These are phyloP conservation scores for Botrytis tulipae DNA, from an alignment of 2,329 filamentous ascomycete genomes.

Conservation along the genomic window DNA sequence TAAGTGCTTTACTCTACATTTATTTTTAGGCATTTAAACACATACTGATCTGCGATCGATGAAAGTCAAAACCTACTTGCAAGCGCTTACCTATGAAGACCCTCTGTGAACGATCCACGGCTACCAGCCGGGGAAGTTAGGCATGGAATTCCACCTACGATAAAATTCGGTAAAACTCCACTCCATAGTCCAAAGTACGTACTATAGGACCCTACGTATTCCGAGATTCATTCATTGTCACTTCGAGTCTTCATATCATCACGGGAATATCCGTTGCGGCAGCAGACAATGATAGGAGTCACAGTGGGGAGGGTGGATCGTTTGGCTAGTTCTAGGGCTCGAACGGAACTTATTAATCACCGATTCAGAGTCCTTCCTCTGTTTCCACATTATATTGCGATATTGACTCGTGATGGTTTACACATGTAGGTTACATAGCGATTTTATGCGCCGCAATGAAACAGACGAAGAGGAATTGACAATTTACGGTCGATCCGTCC, in stretches of 20 bases:
- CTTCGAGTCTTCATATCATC: background rate
- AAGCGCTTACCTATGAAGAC: slow-evolving; percentile 1
- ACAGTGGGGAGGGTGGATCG: slow-evolving; percentile 7
- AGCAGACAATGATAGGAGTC: background rate
- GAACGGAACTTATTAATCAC: background rate
- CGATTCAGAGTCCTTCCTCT: background rate
- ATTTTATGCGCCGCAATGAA: slow-evolving; percentile 3
- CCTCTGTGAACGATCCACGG: background rate
- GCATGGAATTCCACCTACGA: background rate
- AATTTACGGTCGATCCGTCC: background rate
- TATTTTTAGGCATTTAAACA: background rate
- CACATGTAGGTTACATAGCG: background rate
- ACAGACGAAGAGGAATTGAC: background rate
- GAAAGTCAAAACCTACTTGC: background rate
- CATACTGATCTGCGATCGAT: slow-evolving; percentile 1
- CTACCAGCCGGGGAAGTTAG: background rate
- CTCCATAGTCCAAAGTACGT: background rate
- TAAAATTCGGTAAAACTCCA: background rate
- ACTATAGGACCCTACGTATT: background rate
- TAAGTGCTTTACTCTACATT: background rate
- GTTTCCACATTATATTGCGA: background rate
- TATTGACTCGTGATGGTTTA: slow-evolving; percentile 5
- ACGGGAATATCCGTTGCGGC: background rate
- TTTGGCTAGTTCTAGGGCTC: background rate
- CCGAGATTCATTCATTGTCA: background rate